Base-by-base conservation (phyloP, 495 filamentous ascomycete species). In the Hypoxylon trugodes region DNA sequence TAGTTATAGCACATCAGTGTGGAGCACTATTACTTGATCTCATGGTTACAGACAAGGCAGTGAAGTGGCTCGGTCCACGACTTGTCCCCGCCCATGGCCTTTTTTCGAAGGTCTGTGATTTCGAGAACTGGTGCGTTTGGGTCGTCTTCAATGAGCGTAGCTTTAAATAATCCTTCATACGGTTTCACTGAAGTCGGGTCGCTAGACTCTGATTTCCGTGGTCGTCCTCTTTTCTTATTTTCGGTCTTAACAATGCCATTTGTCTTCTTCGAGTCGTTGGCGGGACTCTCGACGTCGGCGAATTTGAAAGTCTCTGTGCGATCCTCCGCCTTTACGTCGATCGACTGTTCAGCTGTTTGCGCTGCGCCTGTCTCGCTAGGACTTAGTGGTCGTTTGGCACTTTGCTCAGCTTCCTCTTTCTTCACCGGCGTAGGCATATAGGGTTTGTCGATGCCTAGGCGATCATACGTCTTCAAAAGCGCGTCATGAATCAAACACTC, bases 401-500 rank as follows among this genome's bases (percentile, higher is more conserved):
- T 66, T 36, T 76, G 73, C 6, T 62, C 66, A 15, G 66, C 55
- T 48, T 75, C 74, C 30, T 71, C 72, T n/a, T 72, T 63, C 59
- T 79, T 79, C 12, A 70, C 47, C 2, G 75, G 57, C 5, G 68
- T 36, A 18, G 60, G 47, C 13, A 74, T 55, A 50, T 82, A 77
- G 2, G 79, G 78, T 51, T 76, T 80, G 42, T 81, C 77, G 18
- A 67, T 69, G 30, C 79, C 79, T 19, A 83, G 57, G 40, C 76
- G 73, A n/a, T 77, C 65, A 60, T 75, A 84, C 1, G 76, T 81
- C 12, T 74, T 72, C 35, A 67, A 53, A 37, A 88, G 74, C 12
- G 78, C 79, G 3, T 80, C 75, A 16, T 84, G 78, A 30, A 84
- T 70, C 22, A 90, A 72, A 67, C 88, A 90, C 19, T 84, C 74